Evolutionary conservation across 441 rosid genomes (phyloP), one percentile per base, ranked within the genome.

Genomic region (Theobroma grandiflorum): DNA sequence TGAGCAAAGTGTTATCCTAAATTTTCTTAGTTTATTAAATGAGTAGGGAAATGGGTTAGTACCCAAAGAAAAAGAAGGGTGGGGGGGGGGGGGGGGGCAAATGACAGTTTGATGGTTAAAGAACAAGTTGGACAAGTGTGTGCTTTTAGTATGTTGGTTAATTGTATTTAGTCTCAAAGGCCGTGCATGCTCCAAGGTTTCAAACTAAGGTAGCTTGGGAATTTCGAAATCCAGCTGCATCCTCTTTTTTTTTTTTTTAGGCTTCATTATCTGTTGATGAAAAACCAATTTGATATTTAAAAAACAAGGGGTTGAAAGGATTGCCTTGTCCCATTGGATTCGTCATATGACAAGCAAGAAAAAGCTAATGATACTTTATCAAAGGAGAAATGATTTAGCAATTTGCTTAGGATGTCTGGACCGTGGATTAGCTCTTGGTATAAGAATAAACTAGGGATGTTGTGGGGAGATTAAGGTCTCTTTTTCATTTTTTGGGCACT

Each of bases 161-260:
- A 38, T 18, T 79, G 78, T 50, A 80, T 73, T 2, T 72, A 53
- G 78, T 20, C 82, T 31, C 20, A 8, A 52, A 22, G n/a, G 15
- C 33, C 72, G 49, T 37, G 33, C 72, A 61, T 20, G 49, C 45
- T 64, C 63, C 62, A 50, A 65, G 4, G 26, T 61, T 76, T 52
- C 75, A 69, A 71, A 20, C 35, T 10, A 42, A 20, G 38, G 65
- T 31, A 61, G 57, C 80, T 72, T 67, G 57, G 81, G 77, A 26
- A 55, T 58, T 82, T 49, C 47, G 72, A 78, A 76, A 79, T 26
- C 70, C 83, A 73, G 55, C 68, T 86, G 75, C 62, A 20, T 8
- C 31, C 31, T 26, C 31, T 55, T 33, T 38, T 20, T 35, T 22
- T 0, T 26, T 47, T 57, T n/a, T 40, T 8, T 12, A n/a, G 20